phyloP scores from a whole-genome alignment of 106 monocot species.

The Dactylorhiza incarnata region DNA sequence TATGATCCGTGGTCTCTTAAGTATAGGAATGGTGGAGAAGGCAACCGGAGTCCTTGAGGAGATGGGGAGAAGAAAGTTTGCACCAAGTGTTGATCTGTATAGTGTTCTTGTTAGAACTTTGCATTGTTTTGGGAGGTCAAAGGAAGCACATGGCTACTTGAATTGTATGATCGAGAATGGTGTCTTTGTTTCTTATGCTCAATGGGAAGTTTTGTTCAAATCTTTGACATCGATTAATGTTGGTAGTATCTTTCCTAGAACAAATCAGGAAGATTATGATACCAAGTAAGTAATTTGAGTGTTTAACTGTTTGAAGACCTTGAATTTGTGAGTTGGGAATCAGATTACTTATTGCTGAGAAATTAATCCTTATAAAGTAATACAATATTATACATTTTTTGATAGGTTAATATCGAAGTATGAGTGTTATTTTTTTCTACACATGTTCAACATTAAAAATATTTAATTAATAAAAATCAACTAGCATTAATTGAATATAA shows the following conservation, averaged over 20 bases:
- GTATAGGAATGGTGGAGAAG: slow-evolving; percentile 5
- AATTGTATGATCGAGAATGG: slow-evolving; percentile 24
- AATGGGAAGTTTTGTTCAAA: slow-evolving; percentile 11
- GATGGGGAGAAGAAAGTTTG: slow-evolving; percentile 13
- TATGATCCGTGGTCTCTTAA: slow-evolving; percentile 17
- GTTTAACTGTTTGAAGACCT: not conserved
- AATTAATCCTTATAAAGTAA: not conserved
- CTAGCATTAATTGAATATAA: too few species aligned
- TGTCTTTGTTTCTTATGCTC: slow-evolving; percentile 27
- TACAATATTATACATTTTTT: slow-evolving; percentile 1
- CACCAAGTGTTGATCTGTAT: slow-evolving; percentile 13
- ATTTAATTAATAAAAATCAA: too few species aligned
- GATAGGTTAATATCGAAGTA: not conserved
- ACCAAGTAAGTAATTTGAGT: not conserved
- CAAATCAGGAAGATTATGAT: not conserved
- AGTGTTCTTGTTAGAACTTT: slow-evolving; percentile 17
- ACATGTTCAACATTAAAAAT: too few species aligned
- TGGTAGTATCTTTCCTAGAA: not conserved
- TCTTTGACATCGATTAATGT: not conserved
- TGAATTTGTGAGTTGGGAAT: not conserved
- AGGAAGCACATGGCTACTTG: slow-evolving; percentile 14
- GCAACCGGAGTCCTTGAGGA: slow-evolving; percentile 12
- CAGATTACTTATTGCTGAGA: not conserved
- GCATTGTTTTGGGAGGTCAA: slow-evolving; percentile 3
- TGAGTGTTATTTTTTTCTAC: not conserved